Base-by-base conservation (phyloP, 2,329 filamentous ascomycete genomes). In the Neonectria hederae region DNA sequence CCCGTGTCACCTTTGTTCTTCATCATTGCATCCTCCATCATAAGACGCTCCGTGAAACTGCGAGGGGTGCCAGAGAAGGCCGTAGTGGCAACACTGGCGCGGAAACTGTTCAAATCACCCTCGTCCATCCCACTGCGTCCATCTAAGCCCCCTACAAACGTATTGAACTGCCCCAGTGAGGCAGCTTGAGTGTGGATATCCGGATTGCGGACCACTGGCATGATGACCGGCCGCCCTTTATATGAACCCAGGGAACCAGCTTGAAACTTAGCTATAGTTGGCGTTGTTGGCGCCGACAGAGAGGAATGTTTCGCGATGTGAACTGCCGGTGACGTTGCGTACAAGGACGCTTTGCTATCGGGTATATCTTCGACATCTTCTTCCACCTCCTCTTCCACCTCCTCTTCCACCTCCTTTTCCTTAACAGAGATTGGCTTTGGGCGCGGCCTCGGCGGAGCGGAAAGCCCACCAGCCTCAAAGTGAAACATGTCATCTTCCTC, bases 71-170 rank as follows among this genome's bases (percentile, higher is more conserved):
- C 81, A 21, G 74, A 78, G 61, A 82, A 82, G 40, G 74, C 76
- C n/a, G 75, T 66, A 26, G 78, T 77, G 14, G 79, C 78, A 32
- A 82, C 69, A 43, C 79, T 80, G 30, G 76, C 79, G 24, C 79
- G 80, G 65, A 82, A 84, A 66, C 81, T 83, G 56, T 75, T 82
- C 45, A 81, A 72, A 54, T 81, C 80, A 43, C 73, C 78, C 49
- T 83, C 81, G 59, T 85, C 83, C 64, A 84, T 79, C 11, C 83
- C 83, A 59, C 79, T 84, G 61, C 81, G 78, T n/a, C 83, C 83
- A 65, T 85, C 83, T 14, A 87, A 73, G 48, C 84, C 84, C 2
- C 85, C 86, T 9, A 87, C 83, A 72, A 87, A 86, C 22, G 79
- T 81, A 64, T 78, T 81, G 51, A 87, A 76, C 19, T 83, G 78